Evolutionary conservation across 2,329 filamentous ascomycete genomes (phyloP), one percentile per base, ranked within the genome.

Genomic region (Metarhizium rileyi): DNA sequence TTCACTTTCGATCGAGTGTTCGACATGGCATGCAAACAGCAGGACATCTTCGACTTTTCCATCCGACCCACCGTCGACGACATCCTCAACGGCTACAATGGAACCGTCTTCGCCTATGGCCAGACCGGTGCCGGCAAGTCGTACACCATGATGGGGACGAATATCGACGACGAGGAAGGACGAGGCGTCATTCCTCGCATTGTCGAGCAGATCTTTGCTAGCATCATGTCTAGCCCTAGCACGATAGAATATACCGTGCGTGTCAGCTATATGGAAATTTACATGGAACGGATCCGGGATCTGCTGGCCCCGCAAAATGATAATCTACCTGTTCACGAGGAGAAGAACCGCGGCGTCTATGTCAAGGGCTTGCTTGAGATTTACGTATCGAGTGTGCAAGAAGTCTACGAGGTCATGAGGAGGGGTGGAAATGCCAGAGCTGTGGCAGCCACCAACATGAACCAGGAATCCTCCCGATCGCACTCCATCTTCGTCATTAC

Each of bases 211-310:
- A 96, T 97, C 65, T 97, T 97, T 66, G 84, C 87, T 59, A 95
- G 87, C 70, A 97, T 97, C 67, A 77, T 96, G 70, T 83, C 87
- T 22, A 95, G 90, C 60, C 88, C 91, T 41, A 84, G 84, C 61
- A 95, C 88, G 58, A 96, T 97, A 66, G 93, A 97, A 70, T 97
- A 97, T 69, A 97, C 90, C n/a, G 91, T 98, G 48, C 83, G 90
- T 50, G 91, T 97, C 63, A 95, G 90, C 69, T 97, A 97, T 70
- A 96, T 98, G 90, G 93, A 98, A 70, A 97, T 98, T 56, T 98
- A 98, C 75, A 98, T 97, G 93, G 93, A 98, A 73, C 83, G 87
- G 59, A 97, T 98, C 66, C 83, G 91, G 61, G 93, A 98, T 81
- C 71, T 98, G 62, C 74, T 98, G 55, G 83, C 86, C 23, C 93